Base-by-base conservation (phyloP, 1,139 yeast genomes). In the Wickerhamomyces sp. region DNA sequence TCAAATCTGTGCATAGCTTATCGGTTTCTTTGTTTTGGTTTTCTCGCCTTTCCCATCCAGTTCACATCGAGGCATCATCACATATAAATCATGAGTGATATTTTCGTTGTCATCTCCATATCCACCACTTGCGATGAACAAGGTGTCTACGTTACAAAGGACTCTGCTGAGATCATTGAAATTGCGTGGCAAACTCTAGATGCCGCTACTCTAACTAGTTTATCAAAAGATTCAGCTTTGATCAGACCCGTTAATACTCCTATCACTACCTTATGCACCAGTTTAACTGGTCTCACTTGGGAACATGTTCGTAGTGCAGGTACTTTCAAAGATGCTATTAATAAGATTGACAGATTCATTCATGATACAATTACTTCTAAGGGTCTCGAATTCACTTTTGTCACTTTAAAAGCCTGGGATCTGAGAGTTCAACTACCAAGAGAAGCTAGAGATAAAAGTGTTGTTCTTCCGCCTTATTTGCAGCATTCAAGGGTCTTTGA, bases 401-500 rank as follows among this genome's bases (percentile, higher is more conserved):
- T 88, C 33, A 72, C 89, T 1, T 68, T 77, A 48, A 79, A 80
- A 53, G 70, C 81, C 9, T 75, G 82, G 76, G 82, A 81, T 49
- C 63, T 90, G 36, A 71, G 90, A 46, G 90, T 88, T 26, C 87
- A 84, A 52, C 61, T 90, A 21, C 81, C 86, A 6, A 71, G 95
- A 36, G 95, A 87, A 58, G 88, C 95, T 9, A 70, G 87, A 31
- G 95, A 87, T 58, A 80, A 84, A 57, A 73, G 77, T 13, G 78
- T 85, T 40, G 74, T 68, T 3, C 68, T 90, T 44, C 96, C 97
- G 0, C 68, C 75, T 3, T 87, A 82, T 56, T 65, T 90, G 45
- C 87, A 81, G 56, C 81, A 81, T 49, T 88, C 96, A 2, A 70
- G 80, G 33, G 72, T 84, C 21, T 88, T 86, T 63, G 96, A 88